Base-by-base conservation (phyloP, 75 land plant species). In the Selaginella moellendorffii region DNA sequence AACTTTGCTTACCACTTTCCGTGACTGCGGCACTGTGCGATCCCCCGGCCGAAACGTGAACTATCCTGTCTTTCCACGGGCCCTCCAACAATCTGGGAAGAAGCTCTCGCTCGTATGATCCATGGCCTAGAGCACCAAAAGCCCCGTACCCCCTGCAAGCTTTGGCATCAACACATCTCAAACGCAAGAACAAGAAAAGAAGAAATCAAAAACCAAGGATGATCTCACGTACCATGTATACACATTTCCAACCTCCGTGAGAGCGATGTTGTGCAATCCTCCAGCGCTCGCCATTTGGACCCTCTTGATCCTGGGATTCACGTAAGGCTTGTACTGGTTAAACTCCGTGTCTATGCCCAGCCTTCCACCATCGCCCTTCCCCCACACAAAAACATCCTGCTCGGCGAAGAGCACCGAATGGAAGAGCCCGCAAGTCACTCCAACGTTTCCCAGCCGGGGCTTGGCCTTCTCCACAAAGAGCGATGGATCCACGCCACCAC, bases 111-210 rank as follows among this genome's bases (percentile, higher is more conserved):
- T 71, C 70, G 62, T 79, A 85, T 10, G 81, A 79, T 54, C 81
- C 78, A 74, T 88, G 97, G 12, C 97, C 97, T 68, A 92, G 78
- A 63, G 95, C 95, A 27, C 97, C 97, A 83, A 92, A 92, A 19
- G 86, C 97, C 66, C 97, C 97, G 75, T 85, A 92, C 27, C 97
- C 97, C 95, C 97, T 92, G 95, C 77, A 78, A 75, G 54, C 31
- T 0, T 52, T 8, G 24, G n/a, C n/a, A 36, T 23, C 2, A 62
- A 62, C 27, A n/a, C n/a, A n/a, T n/a, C n/a, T n/a, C n/a, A n/a
- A n/a, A n/a, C n/a, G n/a, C n/a, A n/a, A n/a, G n/a, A n/a, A n/a
- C n/a, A n/a, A n/a, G n/a, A n/a, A n/a, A n/a, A n/a, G n/a, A n/a
- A n/a, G n/a, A n/a, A n/a, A n/a, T n/a, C n/a, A n/a, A n/a, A n/a